Evolutionary conservation across 163 green algal genomes (phyloP).

Genomic region (Coccomyxa subellipsoidea): DNA sequence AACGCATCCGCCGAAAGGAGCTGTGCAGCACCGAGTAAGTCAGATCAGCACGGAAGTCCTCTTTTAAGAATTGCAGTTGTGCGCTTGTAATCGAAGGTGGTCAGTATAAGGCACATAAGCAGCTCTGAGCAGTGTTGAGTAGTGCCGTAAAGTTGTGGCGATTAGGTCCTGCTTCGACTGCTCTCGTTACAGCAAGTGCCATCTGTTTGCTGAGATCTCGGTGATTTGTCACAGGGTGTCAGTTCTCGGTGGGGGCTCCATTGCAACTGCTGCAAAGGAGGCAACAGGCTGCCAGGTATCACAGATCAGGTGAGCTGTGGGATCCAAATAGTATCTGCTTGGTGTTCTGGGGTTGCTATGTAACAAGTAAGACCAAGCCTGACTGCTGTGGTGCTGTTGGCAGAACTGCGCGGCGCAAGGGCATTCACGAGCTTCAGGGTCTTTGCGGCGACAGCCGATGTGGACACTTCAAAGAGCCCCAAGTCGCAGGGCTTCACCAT

Average conservation of each 20-base stretch:
- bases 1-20: neutral
- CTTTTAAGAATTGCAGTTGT: too few species aligned
- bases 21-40: neutral
- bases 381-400: neutral
- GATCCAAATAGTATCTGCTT: neutral
- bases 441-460: neutral
- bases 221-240: neutral
- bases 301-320: neutral
- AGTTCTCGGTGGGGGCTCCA: neutral
- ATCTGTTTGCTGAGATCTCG: neutral
- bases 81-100: too few species aligned
- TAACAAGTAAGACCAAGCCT: neutral
- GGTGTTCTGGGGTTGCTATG: neutral
- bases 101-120: too few species aligned
- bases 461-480: neutral
- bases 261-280: neutral
- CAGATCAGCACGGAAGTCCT: too few species aligned
- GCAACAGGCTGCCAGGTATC: neutral
- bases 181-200: too few species aligned
- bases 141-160: too few species aligned
- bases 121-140: too few species aligned
- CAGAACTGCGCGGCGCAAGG: neutral
- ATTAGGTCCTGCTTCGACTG: too few species aligned
- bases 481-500: constrained; percentile 5
- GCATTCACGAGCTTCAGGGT: neutral